Evolutionary conservation across 306 rosid species (phyloP).

Genomic region (Carpinus fangiana): DNA sequence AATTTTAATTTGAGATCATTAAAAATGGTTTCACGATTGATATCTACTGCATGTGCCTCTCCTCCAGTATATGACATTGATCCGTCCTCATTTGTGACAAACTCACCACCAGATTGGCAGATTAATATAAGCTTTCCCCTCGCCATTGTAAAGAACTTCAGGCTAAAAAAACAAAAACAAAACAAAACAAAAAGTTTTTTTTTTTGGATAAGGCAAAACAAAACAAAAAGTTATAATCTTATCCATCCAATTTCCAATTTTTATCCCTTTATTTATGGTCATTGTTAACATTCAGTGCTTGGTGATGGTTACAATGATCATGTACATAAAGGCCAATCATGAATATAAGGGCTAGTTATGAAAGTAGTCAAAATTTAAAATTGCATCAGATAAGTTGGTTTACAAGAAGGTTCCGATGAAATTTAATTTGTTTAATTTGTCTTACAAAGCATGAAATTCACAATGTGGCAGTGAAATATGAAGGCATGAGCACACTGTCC

Average conservation of each 20-base stretch:
- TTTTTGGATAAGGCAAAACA: too few relatives aligned
- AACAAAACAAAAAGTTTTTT: neutral
- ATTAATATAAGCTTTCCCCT: slow-evolving; percentile 58
- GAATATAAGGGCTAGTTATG: neutral
- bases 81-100: slow-evolving; percentile 47
- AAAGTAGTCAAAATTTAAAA: neutral
- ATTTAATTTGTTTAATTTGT: neutral
- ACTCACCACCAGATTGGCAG: slow-evolving; percentile 52
- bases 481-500: neutral
- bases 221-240: neutral
- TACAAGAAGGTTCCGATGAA: neutral
- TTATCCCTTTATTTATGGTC: neutral
- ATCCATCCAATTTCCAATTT: neutral
- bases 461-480: neutral
- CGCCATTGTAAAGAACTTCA: slow-evolving; percentile 40
- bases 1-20: slow-evolving; percentile 51
- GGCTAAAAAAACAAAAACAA: slow-evolving; percentile 3
- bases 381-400: neutral
- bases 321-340: slow-evolving; percentile 5
- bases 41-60: slow-evolving; percentile 57
- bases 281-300: neutral
- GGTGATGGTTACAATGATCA: slow-evolving; percentile 7
- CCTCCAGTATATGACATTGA: slow-evolving; percentile 55
- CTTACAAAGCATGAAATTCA: neutral
- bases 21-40: slow-evolving; percentile 42